Percentiles rank a stretch among this genome's conserved stretches.
Conservation (phyloP, 1,284 basidiomycete species). For the Sanghuangporus baumii region DNA sequence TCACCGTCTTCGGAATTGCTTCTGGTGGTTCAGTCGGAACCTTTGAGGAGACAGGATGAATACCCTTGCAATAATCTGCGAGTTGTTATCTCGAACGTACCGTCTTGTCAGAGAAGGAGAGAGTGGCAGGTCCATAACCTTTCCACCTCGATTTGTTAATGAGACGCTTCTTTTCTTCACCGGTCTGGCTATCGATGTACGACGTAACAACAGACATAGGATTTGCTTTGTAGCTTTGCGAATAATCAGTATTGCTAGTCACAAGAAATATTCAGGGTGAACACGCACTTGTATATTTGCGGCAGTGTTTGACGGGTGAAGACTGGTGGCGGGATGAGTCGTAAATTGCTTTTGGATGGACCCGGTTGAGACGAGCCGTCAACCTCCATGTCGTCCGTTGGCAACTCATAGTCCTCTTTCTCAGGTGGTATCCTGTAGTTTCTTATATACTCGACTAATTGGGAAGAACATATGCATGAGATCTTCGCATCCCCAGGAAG, state of each 20-base stretch:
- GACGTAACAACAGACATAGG: slow-evolving; percentile 64
- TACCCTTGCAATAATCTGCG: background rate
- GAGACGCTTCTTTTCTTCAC: slow-evolving; percentile 74
- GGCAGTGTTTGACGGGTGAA: slow-evolving; percentile 77
- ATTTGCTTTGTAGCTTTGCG: slow-evolving; percentile 67
- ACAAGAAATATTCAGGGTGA: background rate
- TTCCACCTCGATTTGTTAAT: slow-evolving; percentile 80
- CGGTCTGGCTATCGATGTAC: slow-evolving; percentile 63
- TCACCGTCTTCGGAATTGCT: background rate
- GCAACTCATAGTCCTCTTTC: slow-evolving; percentile 52
- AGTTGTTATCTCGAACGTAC: slow-evolving; percentile 31
- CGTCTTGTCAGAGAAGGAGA: slow-evolving; percentile 58
- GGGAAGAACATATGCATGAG: background rate
- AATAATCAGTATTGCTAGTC: background rate
- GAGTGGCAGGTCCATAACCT: slow-evolving; percentile 64
- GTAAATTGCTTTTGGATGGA: slow-evolving; percentile 45
- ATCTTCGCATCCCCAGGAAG: background rate
- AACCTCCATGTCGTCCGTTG: slow-evolving; percentile 20
- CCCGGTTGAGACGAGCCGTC: slow-evolving; percentile 9
- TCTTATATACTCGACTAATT: slow-evolving; percentile 64
- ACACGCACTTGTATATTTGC: slow-evolving; percentile 68
- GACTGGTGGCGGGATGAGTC: slow-evolving; percentile 76
- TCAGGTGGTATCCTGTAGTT: slow-evolving; percentile 64
- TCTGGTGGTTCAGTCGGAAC: slow-evolving; percentile 6
- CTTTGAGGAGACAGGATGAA: background rate